These are phyloP conservation scores for Ochetophila trinervis DNA, from an alignment of 306 rosid genomes.

Conservation along the genomic window DNA sequence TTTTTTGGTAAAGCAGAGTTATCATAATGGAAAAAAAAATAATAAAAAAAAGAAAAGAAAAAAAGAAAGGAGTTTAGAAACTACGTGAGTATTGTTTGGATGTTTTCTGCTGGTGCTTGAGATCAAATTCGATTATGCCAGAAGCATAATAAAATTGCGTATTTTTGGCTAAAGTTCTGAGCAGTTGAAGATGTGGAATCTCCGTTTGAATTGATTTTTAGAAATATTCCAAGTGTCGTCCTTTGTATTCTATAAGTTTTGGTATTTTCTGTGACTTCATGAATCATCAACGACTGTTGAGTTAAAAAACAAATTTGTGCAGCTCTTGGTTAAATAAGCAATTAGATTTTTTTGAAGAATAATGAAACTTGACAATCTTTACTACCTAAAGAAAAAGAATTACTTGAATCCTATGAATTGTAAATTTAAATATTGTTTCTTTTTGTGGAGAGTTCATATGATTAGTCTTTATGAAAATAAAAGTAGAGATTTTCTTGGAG, in stretches of 20 bases:
- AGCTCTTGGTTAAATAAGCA: neutral
- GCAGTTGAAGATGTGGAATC: neutral
- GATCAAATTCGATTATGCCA: constrained; percentile 14
- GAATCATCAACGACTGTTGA: constrained; percentile 13
- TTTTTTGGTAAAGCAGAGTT: neutral
- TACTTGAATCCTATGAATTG: neutral
- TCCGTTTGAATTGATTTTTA: constrained; percentile 6
- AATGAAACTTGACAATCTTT: too few species aligned
- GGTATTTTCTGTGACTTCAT: neutral
- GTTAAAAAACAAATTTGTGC: neutral
- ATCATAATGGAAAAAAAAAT: constrained; percentile 6
- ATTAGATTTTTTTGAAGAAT: too few species aligned
- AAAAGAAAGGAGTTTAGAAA: constrained; percentile 4
- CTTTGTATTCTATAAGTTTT: neutral
- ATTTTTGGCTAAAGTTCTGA: constrained; percentile 1
- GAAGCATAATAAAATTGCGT: neutral
- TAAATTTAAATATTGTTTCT: neutral
- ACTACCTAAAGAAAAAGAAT: neutral
- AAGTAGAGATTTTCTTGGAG: neutral
- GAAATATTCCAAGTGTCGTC: neutral
- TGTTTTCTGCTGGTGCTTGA: constrained; percentile 9
- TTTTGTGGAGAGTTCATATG: neutral
- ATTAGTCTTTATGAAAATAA: neutral
- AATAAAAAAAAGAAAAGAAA: constrained; percentile 17
- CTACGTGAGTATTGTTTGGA: too few species aligned